Percentiles rank a stretch among this genome's conserved stretches.
These are phyloP conservation scores for Betula pendula DNA, from an alignment of 306 rosid genomes.

Conservation along the genomic window DNA sequence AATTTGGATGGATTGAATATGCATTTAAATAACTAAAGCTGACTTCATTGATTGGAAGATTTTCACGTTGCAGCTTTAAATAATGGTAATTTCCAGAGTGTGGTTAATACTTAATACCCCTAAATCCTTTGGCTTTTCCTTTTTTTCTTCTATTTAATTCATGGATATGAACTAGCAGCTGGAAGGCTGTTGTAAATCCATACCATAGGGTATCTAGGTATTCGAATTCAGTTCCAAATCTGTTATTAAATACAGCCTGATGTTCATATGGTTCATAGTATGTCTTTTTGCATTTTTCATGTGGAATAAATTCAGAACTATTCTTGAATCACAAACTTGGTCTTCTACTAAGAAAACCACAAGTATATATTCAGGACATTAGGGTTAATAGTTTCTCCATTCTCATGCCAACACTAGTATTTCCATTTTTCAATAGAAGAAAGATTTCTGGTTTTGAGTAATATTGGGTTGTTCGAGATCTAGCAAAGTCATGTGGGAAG, in stretches of 20 bases:
- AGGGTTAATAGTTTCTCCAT: conserved; percentile 2
- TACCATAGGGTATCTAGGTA: too few relatives aligned
- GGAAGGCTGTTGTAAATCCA: too few relatives aligned
- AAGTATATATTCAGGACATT: not conserved
- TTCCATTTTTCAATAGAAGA: not conserved
- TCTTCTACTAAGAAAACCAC: not conserved
- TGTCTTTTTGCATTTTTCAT: not conserved
- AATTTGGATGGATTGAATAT: too few relatives aligned
- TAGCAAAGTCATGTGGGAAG: not conserved
- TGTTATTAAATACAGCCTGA: not conserved
- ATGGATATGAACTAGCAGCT: too few relatives aligned
- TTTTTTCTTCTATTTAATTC: too few relatives aligned
- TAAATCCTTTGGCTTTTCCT: too few relatives aligned
- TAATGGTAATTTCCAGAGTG: too few relatives aligned
- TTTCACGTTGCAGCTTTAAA: too few relatives aligned
- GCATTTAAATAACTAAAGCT: too few relatives aligned
- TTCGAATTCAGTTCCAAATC: too few relatives aligned
- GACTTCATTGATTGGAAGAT: too few relatives aligned
- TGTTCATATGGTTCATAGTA: not conserved
- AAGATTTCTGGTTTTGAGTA: not conserved
- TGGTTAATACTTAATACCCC: too few relatives aligned
- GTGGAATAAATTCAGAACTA: not conserved
- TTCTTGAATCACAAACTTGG: not conserved
- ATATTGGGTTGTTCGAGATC: not conserved
- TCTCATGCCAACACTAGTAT: not conserved